Evolutionary conservation across 2,329 filamentous ascomycete genomes (phyloP).

Genomic region (Colletotrichum destructivum): DNA sequence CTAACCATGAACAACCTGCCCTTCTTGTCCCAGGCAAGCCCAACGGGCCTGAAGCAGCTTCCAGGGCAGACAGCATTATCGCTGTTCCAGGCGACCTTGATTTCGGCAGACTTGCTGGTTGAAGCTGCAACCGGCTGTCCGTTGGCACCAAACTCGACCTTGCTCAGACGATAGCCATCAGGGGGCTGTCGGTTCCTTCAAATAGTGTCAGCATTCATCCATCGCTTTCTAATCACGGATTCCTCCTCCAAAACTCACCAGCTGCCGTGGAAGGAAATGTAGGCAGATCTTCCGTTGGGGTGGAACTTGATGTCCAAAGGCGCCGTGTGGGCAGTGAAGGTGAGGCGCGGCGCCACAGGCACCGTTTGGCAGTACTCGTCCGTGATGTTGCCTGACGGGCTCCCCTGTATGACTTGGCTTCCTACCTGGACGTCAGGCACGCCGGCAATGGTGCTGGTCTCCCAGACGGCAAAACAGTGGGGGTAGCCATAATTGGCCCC

Average conservation of each 20-base stretch:
- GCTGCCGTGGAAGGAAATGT: conserved; percentile 81
- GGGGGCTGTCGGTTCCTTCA: conserved; percentile 52
- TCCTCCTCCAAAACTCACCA: conserved; percentile 62
- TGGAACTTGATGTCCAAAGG: conserved; percentile 82
- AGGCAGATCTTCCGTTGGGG: conserved; percentile 70
- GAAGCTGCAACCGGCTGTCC: conserved; percentile 52
- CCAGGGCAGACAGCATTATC: conserved; percentile 66
- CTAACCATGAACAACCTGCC: conserved; percentile 74
- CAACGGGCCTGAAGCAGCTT: conserved; percentile 74
- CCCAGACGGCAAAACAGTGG: conserved; percentile 74
- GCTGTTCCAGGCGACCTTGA: conserved; percentile 65
- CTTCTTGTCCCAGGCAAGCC: conserved; percentile 65
- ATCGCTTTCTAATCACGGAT: no score
- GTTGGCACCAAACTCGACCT: conserved; percentile 52
- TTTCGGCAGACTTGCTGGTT: conserved; percentile 58
- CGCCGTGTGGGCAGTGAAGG: conserved; percentile 76
- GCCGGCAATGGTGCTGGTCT: conserved; percentile 61
- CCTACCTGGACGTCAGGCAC: conserved; percentile 60
- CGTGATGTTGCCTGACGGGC: conserved; percentile 45
- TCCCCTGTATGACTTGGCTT: conserved; percentile 63
- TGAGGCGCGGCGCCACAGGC: conserved; percentile 67
- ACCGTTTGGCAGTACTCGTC: conserved; percentile 55
- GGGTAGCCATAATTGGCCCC: conserved; percentile 48
- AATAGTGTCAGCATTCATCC: conserved; percentile 11
- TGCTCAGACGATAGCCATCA: conserved; percentile 57